A percentile compares a stretch with the other conserved stretches of the same genome.
These are phyloP conservation scores for Fusarium haematococcum DNA, from an alignment of 2,329 filamentous ascomycete genomes.

Conservation along the genomic window DNA sequence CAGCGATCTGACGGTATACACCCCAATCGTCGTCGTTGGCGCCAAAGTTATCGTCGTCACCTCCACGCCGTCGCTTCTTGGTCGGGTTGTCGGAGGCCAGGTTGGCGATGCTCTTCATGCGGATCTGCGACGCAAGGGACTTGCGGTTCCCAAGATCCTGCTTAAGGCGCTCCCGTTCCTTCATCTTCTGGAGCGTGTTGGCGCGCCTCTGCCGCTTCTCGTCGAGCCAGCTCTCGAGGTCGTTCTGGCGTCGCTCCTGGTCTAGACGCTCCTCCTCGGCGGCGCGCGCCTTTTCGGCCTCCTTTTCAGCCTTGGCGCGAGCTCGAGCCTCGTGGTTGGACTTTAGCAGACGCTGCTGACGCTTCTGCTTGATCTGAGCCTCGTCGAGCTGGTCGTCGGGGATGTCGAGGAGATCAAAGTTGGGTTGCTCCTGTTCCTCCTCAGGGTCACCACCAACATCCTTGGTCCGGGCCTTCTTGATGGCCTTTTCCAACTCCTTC, in stretches of 20 bases:
- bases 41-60: slow-evolving; percentile 95
- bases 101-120: slow-evolving; percentile 98
- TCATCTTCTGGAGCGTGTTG: slow-evolving; percentile 83
- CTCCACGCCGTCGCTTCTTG: slow-evolving; percentile 86
- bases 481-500: slow-evolving; percentile 89
- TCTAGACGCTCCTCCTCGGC: slow-evolving; percentile 88
- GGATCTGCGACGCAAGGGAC: slow-evolving; percentile 93
- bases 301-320: slow-evolving; percentile 96
- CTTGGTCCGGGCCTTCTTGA: slow-evolving; percentile 91
- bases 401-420: slow-evolving; percentile 88
- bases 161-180: slow-evolving; percentile 92
- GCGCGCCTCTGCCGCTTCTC: slow-evolving; percentile 81
- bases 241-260: slow-evolving; percentile 82
- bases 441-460: slow-evolving; percentile 87
- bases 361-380: slow-evolving; percentile 89
- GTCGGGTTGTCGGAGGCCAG: slow-evolving; percentile 88
- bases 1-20: slow-evolving; percentile 92
- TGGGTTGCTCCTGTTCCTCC: slow-evolving; percentile 83
- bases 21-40: slow-evolving; percentile 99
- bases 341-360: slow-evolving; percentile 91
- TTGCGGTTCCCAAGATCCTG: slow-evolving; percentile 97
- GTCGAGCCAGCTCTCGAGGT: slow-evolving; percentile 88
- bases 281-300: slow-evolving; percentile 85
- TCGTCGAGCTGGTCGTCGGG: slow-evolving; percentile 96
- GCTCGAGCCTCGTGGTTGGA: slow-evolving; percentile 93